A percentile compares a stretch with the other conserved stretches of the same genome.
Conservation (phyloP, 2,329 filamentous ascomycete species). For the Hymenoscyphus fraxineus region DNA sequence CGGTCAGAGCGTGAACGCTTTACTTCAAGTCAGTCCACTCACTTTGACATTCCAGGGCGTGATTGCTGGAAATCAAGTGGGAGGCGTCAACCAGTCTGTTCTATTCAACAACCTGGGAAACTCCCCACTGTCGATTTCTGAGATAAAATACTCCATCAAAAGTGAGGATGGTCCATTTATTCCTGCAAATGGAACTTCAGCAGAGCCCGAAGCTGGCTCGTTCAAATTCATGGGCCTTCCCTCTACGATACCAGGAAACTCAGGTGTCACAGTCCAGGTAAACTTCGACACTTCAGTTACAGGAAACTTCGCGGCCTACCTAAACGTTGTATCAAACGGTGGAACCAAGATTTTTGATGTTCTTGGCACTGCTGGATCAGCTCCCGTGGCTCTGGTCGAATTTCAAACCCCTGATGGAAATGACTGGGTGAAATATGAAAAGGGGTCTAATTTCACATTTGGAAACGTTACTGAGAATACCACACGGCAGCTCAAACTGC, state of each 20-base stretch:
- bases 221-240: conserved; percentile 50
- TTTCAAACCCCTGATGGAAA: conserved; percentile 51
- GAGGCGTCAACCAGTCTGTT: conserved; percentile 41
- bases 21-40: conserved; percentile 47
- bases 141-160: conserved; percentile 32
- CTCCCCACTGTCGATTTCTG: conserved; percentile 41
- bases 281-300: conserved; percentile 44
- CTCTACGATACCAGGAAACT: conserved; percentile 40
- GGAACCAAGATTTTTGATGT: conserved; percentile 47
- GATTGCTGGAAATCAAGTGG: conserved; percentile 41
- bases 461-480: conserved; percentile 53
- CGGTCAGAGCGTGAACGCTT: conserved; percentile 43
- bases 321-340: conserved; percentile 48
- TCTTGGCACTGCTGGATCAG: conserved; percentile 46
- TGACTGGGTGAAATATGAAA: conserved; percentile 47
- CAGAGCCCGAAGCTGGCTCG: conserved; percentile 41
- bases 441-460: conserved; percentile 47
- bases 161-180: conserved; percentile 43
- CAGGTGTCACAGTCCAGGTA: conserved; percentile 40
- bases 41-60: conserved; percentile 48
- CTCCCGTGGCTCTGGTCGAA: conserved; percentile 48
- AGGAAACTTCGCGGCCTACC: conserved; percentile 48
- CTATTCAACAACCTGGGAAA: conserved; percentile 50
- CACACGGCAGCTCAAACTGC: conserved; percentile 45
- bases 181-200: conserved; percentile 35